These are phyloP conservation scores for Viola pubescens DNA, from an alignment of 441 rosid genomes.

Conservation along the genomic window DNA sequence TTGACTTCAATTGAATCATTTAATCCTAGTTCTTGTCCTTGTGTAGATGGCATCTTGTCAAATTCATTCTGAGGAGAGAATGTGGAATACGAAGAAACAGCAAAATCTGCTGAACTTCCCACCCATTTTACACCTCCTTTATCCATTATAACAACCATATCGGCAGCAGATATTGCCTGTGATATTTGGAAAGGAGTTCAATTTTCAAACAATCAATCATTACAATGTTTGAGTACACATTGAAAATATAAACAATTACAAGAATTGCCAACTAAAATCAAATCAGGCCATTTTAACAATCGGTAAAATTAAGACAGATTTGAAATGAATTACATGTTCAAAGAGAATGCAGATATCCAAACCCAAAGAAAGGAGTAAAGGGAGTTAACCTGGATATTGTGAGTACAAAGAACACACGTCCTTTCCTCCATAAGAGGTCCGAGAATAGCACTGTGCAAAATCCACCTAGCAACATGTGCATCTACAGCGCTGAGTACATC, in stretches of 20 bases:
- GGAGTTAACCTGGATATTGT: slow-evolving; percentile 62
- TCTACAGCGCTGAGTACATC: slow-evolving; percentile 96
- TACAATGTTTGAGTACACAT: no score
- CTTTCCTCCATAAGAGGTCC: slow-evolving; percentile 57
- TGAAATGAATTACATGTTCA: neutral
- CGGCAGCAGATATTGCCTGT: slow-evolving; percentile 88
- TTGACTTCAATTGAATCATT: slow-evolving; percentile 24
- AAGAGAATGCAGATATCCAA: slow-evolving; percentile 6
- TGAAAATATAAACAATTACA: neutral
- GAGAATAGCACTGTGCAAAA: slow-evolving; percentile 59
- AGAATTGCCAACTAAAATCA: neutral
- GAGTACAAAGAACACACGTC: no score
- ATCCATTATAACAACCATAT: slow-evolving; percentile 73
- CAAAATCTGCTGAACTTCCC: slow-evolving; percentile 59
- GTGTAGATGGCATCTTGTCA: slow-evolving; percentile 30
- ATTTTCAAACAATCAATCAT: slow-evolving; percentile 3
- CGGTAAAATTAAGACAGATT: neutral
- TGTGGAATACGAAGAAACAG: slow-evolving; percentile 40
- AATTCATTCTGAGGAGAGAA: slow-evolving; percentile 41
- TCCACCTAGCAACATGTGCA: slow-evolving; percentile 87
- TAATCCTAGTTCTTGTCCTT: slow-evolving; percentile 22
- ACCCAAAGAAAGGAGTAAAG: slow-evolving; percentile 6
- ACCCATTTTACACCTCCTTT: slow-evolving; percentile 73
- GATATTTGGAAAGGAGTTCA: slow-evolving; percentile 9
- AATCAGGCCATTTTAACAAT: neutral